Base-by-base conservation (phyloP, 768 basidiomycete genomes). In the Trametes meyenii region DNA sequence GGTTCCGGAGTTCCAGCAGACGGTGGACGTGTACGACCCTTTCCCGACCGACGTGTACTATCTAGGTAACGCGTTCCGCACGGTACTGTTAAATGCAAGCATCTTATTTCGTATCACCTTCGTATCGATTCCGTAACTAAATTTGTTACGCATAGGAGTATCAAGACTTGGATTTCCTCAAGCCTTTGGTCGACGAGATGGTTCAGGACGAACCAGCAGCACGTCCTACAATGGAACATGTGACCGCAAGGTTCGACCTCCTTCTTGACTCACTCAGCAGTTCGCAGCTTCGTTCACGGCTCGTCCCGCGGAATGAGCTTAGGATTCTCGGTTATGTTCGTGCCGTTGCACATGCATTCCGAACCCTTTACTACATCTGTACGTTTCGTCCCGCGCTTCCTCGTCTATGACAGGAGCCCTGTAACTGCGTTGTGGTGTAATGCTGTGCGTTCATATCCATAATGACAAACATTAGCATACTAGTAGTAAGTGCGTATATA, bases 101-200 rank as follows among this genome's bases (percentile, higher is more conserved):
- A 33, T 13, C 45, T n/a, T 36, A 10, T 8, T 23, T 11, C 43
- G n/a, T n/a, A n/a, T n/a, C n/a, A n/a, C n/a, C n/a, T n/a, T n/a
- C 5, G 38, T 13, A 14, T 23, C 55, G n/a, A 48, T 57, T 13
- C 29, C 29, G 21, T 48, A 21, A 35, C 44, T n/a, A 21, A 17
- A 5, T 21, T 17, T 48, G 17, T 8, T 33, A 33, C 29, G 29
- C 29, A 33, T 24, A 60, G 58, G 19, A 52, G 44, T 69, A 56
- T 42, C 12, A 62, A 62, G 23, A 24, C 21, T 55, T 72, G 13
- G 68, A 64, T 5, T 72, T 73, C 60, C 43, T 73, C 64, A 33
- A 52, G n/a, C 51, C 59, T 16, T 57, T 76, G 10, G 53, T 74
- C 5, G 42, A 43, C 6, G 53, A 58, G 2, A 75, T 75, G 74